Evolutionary conservation across 805 yeast species (phyloP).

Genomic region (Metschnikowia shivogae): DNA sequence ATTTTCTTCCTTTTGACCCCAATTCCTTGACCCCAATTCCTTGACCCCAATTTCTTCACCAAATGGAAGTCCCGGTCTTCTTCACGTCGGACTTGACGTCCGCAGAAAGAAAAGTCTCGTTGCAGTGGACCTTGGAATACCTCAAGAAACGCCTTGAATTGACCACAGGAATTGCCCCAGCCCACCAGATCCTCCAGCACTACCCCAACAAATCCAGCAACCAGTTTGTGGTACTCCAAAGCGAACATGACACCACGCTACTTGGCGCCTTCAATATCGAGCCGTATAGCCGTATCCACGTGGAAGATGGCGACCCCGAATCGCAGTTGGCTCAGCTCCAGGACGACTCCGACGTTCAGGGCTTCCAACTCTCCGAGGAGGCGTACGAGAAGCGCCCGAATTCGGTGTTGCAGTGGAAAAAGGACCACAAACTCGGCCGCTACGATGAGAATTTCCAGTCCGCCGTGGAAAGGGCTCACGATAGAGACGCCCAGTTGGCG

Average conservation of each 20-base stretch:
- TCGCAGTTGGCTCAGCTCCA: slow-evolving; percentile 44
- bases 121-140: slow-evolving; percentile 54
- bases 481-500: slow-evolving; percentile 10
- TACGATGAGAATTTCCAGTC: slow-evolving; percentile 46
- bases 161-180: slow-evolving; percentile 71
- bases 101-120: slow-evolving; percentile 63
- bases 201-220: slow-evolving; percentile 39
- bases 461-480: slow-evolving; percentile 15
- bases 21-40: no score
- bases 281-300: slow-evolving; percentile 50
- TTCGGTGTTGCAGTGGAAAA: slow-evolving; percentile 77
- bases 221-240: slow-evolving; percentile 27
- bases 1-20: no score
- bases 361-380: slow-evolving; percentile 48
- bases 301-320: slow-evolving; percentile 51
- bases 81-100: slow-evolving; percentile 64
- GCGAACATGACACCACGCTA: slow-evolving; percentile 17
- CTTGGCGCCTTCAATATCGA: slow-evolving; percentile 27
- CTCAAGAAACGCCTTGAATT: slow-evolving; percentile 56
- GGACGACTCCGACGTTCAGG: slow-evolving; percentile 28
- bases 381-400: slow-evolving; percentile 58
- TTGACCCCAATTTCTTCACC: no score
- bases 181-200: slow-evolving; percentile 47
- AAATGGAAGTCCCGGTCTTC: slow-evolving; percentile 46
- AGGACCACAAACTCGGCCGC: slow-evolving; percentile 62